phyloP scores from a whole-genome alignment of 2,329 filamentous ascomycete species.

The Alternaria infectoria region DNA sequence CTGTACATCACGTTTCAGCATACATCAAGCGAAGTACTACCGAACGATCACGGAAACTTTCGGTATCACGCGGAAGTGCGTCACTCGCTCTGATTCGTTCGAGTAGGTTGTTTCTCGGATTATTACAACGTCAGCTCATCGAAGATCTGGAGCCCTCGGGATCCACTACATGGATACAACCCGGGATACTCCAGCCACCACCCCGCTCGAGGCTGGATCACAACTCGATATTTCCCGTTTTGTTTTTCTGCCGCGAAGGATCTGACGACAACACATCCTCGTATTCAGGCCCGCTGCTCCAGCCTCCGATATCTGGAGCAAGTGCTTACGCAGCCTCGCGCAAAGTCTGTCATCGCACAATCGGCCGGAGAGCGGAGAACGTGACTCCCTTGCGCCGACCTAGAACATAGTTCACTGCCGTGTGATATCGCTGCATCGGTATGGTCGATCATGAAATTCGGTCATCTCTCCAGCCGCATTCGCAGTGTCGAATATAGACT shows the following conservation, averaged over 20 bases:
- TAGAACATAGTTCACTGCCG: not conserved
- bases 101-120: not conserved
- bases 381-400: not conserved
- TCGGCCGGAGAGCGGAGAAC: not conserved
- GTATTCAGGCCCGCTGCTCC: not conserved
- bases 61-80: not conserved
- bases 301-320: not conserved
- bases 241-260: slow-evolving; percentile 3
- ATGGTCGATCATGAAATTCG: not conserved
- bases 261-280: slow-evolving; percentile 9
- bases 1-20: not conserved
- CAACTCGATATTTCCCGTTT: not conserved
- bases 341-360: not conserved
- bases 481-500: not conserved
- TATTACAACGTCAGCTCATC: not conserved
- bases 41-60: not conserved
- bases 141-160: not conserved
- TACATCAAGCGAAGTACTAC: not conserved
- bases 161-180: not conserved
- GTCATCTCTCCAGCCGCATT: not conserved
- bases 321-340: slow-evolving; percentile 2
- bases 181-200: not conserved
- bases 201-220: slow-evolving; percentile 1
- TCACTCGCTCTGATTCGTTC: slow-evolving; percentile 2
- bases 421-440: not conserved